Conservation (phyloP, 257 asterid genomes). For the Nicotiana knightiana region DNA sequence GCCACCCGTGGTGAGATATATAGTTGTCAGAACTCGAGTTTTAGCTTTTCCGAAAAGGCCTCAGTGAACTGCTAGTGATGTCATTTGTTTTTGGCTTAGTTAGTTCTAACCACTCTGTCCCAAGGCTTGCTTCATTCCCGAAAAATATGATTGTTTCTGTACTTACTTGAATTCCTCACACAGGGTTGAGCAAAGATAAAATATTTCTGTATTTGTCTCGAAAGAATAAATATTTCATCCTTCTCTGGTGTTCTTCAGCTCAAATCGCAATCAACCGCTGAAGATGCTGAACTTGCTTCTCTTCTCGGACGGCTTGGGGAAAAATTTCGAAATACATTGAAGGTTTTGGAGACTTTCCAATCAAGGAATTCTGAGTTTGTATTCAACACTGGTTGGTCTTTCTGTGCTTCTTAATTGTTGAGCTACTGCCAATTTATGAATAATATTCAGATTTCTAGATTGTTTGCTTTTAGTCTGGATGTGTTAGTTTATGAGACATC, state of each 20-base stretch:
- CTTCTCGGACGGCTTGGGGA: conserved; percentile 49
- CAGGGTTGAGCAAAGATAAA: neutral
- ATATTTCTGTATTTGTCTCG: neutral
- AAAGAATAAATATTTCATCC: neutral
- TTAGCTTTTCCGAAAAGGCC: neutral
- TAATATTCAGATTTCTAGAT: neutral
- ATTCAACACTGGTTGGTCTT: conserved; percentile 68
- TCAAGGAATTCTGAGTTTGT: conserved; percentile 71
- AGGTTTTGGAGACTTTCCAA: conserved; percentile 57
- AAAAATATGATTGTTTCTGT: neutral
- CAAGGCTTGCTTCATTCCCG: neutral
- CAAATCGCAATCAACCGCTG: conserved; percentile 41
- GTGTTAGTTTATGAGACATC: neutral
- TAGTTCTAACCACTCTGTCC: neutral
- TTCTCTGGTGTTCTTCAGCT: conserved; percentile 35
- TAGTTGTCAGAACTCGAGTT: conserved; percentile 11
- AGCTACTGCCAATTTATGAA: neutral
- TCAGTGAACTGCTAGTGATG: conserved; percentile 4
- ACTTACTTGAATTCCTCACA: neutral
- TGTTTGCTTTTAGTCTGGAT: neutral
- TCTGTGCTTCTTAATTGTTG: neutral
- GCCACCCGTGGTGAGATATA: conserved; percentile 56
- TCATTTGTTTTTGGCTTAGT: conserved; percentile 5
- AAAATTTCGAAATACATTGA: conserved; percentile 49
- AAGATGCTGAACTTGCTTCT: conserved; percentile 49